Evolutionary conservation across 768 basidiomycete species (phyloP).

Genomic region (Megacollybia marginata): DNA sequence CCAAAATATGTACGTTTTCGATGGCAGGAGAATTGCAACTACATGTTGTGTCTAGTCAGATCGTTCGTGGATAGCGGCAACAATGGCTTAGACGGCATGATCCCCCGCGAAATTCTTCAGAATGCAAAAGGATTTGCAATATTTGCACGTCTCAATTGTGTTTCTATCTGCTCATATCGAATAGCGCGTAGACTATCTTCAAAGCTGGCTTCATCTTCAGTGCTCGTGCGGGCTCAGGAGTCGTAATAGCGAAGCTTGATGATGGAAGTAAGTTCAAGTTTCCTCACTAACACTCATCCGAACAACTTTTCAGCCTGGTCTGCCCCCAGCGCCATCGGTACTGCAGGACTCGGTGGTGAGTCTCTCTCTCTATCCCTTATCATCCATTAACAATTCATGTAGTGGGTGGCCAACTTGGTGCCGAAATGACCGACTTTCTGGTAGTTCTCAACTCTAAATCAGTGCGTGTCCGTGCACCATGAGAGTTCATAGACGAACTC

Average conservation of each 20-base stretch:
- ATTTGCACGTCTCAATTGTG: constrained; percentile 38
- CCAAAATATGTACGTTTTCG: constrained; percentile 66
- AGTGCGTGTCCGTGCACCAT: constrained; percentile 36
- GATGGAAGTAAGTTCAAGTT: constrained; percentile 62
- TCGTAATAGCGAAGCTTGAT: constrained; percentile 79
- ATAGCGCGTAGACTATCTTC: constrained; percentile 33
- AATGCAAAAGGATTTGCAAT: constrained; percentile 77
- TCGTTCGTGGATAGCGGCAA: constrained; percentile 78
- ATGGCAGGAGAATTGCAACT: neutral
- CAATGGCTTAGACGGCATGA: constrained; percentile 75
- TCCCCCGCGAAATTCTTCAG: constrained; percentile 42
- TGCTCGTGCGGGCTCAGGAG: constrained; percentile 76
- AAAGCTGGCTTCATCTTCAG: constrained; percentile 44
- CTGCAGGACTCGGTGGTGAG: constrained; percentile 79
- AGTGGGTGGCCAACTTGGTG: constrained; percentile 55
- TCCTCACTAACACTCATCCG: constrained; percentile 2
- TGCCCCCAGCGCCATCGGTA: constrained; percentile 90
- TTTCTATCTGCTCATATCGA: too few relatives aligned
- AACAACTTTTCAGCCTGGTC: constrained; percentile 63
- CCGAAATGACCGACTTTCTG: constrained; percentile 87
- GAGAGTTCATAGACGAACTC: neutral
- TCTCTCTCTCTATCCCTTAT: neutral
- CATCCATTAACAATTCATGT: neutral
- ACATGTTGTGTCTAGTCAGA: constrained; percentile 42
- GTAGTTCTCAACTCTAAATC: constrained; percentile 80